phyloP scores from a whole-genome alignment of 2,329 filamentous ascomycete species.

The Aspergillus transmontanensis region DNA sequence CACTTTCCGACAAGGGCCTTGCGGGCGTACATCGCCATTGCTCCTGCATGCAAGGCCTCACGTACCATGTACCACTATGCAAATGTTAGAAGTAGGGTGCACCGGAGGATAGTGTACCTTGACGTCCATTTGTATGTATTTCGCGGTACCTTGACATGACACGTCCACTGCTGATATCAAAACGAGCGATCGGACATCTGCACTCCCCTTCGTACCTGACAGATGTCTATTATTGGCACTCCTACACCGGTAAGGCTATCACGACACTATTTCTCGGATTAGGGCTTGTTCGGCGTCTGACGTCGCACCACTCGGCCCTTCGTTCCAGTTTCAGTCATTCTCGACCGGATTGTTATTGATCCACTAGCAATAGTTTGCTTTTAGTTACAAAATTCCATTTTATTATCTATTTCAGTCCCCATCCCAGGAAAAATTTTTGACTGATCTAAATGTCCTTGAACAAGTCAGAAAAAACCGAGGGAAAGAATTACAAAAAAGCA shows the following conservation, averaged over 20 bases:
- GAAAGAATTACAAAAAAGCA: background rate
- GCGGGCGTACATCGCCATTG: background rate
- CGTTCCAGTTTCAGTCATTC: background rate
- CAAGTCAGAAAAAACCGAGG: background rate
- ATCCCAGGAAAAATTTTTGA: background rate
- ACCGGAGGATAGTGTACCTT: background rate
- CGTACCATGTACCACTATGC: background rate
- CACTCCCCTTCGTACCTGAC: conserved; percentile 23
- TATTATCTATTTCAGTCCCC: background rate
- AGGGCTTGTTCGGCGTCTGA: conserved; percentile 5
- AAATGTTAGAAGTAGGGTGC: background rate
- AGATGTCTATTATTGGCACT: conserved; percentile 20
- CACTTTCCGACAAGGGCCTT: conserved; percentile 1
- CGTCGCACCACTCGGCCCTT: conserved; percentile 11
- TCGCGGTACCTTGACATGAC: background rate
- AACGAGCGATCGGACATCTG: conserved; percentile 13
- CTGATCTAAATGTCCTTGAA: background rate
- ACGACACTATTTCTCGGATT: conserved; percentile 7
- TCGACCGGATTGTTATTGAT: background rate
- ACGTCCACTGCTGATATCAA: conserved; percentile 7
- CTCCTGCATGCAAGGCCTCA: background rate
- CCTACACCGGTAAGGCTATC: conserved; percentile 19
- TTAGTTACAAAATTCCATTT: background rate
- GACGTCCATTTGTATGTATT: background rate
- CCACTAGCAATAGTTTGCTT: background rate